These are phyloP conservation scores for Saccharata proteae DNA, from an alignment of 2,329 filamentous ascomycete genomes.

Conservation along the genomic window DNA sequence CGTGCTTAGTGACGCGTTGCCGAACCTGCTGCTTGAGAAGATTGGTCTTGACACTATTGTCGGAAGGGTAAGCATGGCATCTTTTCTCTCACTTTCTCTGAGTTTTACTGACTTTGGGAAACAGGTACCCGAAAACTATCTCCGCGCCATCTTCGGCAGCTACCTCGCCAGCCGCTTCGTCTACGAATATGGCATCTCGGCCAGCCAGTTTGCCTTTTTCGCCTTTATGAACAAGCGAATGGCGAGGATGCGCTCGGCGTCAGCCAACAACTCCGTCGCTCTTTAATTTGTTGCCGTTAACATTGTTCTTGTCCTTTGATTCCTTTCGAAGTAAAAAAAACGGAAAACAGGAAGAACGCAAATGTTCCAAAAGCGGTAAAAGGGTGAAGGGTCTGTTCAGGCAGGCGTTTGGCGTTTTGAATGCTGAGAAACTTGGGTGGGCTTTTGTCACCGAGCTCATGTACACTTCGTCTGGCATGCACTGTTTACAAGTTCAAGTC, in stretches of 20 bases:
- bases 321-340: background rate
- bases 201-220: conserved; percentile 96
- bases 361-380: too few relatives aligned
- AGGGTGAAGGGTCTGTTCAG: too few relatives aligned
- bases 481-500: too few relatives aligned
- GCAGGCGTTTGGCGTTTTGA: too few relatives aligned
- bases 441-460: too few relatives aligned
- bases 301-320: conserved; percentile 1
- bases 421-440: too few relatives aligned
- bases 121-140: conserved; percentile 76
- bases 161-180: conserved; percentile 93
- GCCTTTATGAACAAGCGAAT: conserved; percentile 57
- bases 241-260: conserved; percentile 20
- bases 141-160: conserved; percentile 90
- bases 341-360: too few relatives aligned
- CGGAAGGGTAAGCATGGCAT: conserved; percentile 48
- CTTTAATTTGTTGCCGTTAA: conserved; percentile 1
- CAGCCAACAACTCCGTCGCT: too few relatives aligned
- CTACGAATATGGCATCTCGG: conserved; percentile 84
- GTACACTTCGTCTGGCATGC: too few relatives aligned
- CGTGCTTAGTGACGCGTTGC: conserved; percentile 75
- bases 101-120: background rate
- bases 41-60: conserved; percentile 85
- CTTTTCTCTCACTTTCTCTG: too few relatives aligned
- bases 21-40: conserved; percentile 71